phyloP scores from a whole-genome alignment of 805 yeast genomes.

The Clavispora santaluciae region DNA sequence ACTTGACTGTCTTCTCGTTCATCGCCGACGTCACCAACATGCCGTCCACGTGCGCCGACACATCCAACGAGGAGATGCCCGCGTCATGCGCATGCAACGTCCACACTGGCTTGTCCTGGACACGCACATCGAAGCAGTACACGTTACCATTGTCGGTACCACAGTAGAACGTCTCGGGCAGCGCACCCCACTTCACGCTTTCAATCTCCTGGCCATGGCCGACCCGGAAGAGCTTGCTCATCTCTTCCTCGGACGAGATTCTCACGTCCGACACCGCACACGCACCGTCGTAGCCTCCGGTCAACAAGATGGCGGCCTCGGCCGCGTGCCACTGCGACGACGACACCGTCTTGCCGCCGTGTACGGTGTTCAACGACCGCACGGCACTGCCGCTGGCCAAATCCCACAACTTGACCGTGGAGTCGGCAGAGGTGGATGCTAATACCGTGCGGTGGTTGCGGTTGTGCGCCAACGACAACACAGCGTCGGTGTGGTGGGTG shows the following conservation, averaged over 20 bases:
- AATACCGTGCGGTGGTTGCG: slow-evolving; percentile 74
- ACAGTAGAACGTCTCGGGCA: slow-evolving; percentile 57
- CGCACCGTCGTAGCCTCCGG: slow-evolving; percentile 92
- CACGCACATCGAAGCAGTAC: slow-evolving; percentile 82
- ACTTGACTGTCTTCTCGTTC: slow-evolving; percentile 81
- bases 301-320: slow-evolving; percentile 65
- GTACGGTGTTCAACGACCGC: slow-evolving; percentile 67
- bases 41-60: slow-evolving; percentile 64
- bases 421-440: slow-evolving; percentile 93
- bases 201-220: slow-evolving; percentile 78
- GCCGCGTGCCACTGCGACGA: slow-evolving; percentile 77
- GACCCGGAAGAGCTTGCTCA: slow-evolving; percentile 63
- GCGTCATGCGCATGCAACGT: slow-evolving; percentile 96
- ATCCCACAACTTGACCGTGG: slow-evolving; percentile 95
- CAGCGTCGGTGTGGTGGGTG: slow-evolving; percentile 91
- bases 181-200: slow-evolving; percentile 64
- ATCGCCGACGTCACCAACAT: slow-evolving; percentile 82
- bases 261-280: slow-evolving; percentile 84
- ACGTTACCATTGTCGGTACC: slow-evolving; percentile 91
- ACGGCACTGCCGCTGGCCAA: slow-evolving; percentile 69
- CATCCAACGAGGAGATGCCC: slow-evolving; percentile 78
- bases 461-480: slow-evolving; percentile 81
- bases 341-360: slow-evolving; percentile 76
- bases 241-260: slow-evolving; percentile 52
- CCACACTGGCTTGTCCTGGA: slow-evolving; percentile 73